phyloP scores from a whole-genome alignment of 139 green algal genomes.

The Coelastrella sp. region DNA sequence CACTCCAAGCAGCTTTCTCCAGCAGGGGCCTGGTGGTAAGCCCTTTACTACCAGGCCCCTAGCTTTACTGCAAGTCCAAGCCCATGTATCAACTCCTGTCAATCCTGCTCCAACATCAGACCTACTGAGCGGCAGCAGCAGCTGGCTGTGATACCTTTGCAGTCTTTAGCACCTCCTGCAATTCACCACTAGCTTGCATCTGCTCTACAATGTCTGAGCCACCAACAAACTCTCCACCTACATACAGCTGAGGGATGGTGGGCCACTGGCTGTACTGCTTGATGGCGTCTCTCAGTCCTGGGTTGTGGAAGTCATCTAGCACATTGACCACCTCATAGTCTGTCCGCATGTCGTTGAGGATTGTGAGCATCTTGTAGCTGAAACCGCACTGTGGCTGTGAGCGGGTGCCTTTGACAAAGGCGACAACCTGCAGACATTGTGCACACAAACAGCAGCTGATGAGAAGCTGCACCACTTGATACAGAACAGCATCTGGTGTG shows the following conservation, averaged over 20 bases:
- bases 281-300: conserved; percentile 88
- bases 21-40: too few species aligned
- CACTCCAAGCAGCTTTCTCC: too few species aligned
- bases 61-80: too few species aligned
- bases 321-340: conserved; percentile 93
- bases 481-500: too few species aligned
- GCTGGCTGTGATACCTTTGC: not conserved
- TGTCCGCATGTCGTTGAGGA: conserved; percentile 39
- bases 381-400: conserved; percentile 92
- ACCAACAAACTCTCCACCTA: conserved; percentile 93
- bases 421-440: conserved; percentile 74
- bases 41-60: too few species aligned
- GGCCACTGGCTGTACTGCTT: conserved; percentile 96
- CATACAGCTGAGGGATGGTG: conserved; percentile 95
- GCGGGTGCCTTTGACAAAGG: conserved; percentile 94
- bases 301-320: conserved; percentile 86
- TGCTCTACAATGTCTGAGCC: conserved; percentile 93
- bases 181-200: conserved; percentile 69
- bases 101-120: not conserved
- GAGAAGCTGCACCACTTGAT: too few species aligned
- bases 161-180: conserved; percentile 30
- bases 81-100: too few species aligned
- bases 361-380: conserved; percentile 80
- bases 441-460: not conserved
- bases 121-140: not conserved